Evolutionary conservation across 192 early-diverging fungal genomes (phyloP), one percentile per base, ranked within the genome.

Genomic region (Entophlyctis luteolus): DNA sequence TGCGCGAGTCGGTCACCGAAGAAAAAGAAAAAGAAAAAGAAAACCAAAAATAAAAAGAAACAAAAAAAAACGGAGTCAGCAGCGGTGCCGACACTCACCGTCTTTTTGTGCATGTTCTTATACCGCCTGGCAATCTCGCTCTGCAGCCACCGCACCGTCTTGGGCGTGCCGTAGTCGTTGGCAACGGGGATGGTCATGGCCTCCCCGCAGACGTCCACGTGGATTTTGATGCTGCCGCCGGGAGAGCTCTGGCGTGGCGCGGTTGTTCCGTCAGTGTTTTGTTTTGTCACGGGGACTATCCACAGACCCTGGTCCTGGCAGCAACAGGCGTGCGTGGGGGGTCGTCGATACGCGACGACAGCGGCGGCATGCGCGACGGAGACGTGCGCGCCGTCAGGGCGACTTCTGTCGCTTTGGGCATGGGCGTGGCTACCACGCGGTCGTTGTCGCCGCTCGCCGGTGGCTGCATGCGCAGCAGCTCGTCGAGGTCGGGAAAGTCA

Each of bases 61-160:
- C 2, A 22, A 22, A 1, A 16, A 1, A 47, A 47, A n/a, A n/a
- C 22, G n/a, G n/a, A n/a, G n/a, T n/a, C n/a, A n/a, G n/a, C n/a
- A n/a, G n/a, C n/a, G n/a, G n/a, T n/a, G n/a, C 49, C 6, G 22
- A 52, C 22, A 52, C 55, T 6, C 25, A 60, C 58, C 14, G 58
- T 8, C 28, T 45, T 45, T 25, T 36, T 32, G 31, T 60, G 58
- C 2, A 25, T 60, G 5, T 36, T n/a, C 3, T 45, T 38, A 31
- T 60, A 60, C 39, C 58, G 20, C 25, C 58, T 60, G 20, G 35
- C 35, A 60, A 60, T 45, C 32, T 60, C 58, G 47, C 47, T 60
- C 31, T 60, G 58, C 34, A 60, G 38, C 58, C 58, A 60, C 5
- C 58, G 58, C 34, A 60, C 58, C 6, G 58, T 60, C 32, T 60